Evolutionary conservation across 2,329 filamentous ascomycete genomes (phyloP), one percentile per base, ranked within the genome.

Genomic region (Fusarium armeniacum): DNA sequence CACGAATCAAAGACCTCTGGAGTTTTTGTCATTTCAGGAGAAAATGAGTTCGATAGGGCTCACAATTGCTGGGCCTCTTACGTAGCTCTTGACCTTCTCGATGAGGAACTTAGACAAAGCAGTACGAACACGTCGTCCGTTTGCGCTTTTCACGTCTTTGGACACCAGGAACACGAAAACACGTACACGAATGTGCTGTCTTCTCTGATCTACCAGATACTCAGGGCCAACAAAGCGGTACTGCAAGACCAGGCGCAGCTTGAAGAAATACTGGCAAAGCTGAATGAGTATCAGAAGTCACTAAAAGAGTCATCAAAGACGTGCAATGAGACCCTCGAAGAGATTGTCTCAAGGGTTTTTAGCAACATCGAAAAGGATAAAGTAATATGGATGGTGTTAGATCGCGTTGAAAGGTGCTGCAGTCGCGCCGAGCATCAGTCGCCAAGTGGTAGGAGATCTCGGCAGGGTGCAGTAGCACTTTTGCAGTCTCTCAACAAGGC

Each of bases 321-420:
- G 32, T 33, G 32, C 13, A 10, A 5, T 15, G 12, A 24, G 3
- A 20, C 16, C 7, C 10, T 44, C 1, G 41, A 44, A 6, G 22
- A 18, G 0, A 22, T 44, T 0, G 5, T 5, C 1, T 26, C 20
- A 2, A 18, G 41, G 16, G 2, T 3, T 4, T 7, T 44, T 1
- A 44, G 24, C 2, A 44, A 24, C 15, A 12, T 44, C 16, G 16
- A 6, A 2, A 16, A 7, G 4, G 6, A 26, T 0, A 44, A 44
- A 18, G 3, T 1, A 12, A 0, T 44, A 1, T 44, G 41, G 41
- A 5, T 44, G 5, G 26, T 28, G 26, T 28, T 28, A 2, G 26
- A 28, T 28, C 26, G 26, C 10, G 26, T 28, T 3, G 26, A 28
- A 28, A 28, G 26, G 26, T 28, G 26, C 26, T 28, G 26, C 26